A percentile compares a stretch with the other conserved stretches of the same genome.
phyloP scores from a whole-genome alignment of 2,329 filamentous ascomycete species.

The Coleophoma crateriformis region DNA sequence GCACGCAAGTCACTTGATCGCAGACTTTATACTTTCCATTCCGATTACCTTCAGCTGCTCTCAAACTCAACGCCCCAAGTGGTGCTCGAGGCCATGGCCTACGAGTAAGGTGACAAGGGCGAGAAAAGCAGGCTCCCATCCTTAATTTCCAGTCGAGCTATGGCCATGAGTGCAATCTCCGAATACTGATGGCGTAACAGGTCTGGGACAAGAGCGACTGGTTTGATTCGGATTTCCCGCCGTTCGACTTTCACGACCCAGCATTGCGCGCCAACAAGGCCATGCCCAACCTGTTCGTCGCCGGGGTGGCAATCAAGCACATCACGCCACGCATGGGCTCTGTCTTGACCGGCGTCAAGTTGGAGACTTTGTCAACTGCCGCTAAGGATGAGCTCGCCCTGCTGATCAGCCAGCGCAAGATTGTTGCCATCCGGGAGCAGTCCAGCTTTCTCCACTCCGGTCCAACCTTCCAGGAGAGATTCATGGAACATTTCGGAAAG shows the following conservation, averaged over 20 bases:
- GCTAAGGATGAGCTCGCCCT: slow-evolving; percentile 37
- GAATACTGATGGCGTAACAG: not conserved
- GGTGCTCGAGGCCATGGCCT: no score
- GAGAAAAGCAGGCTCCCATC: no score
- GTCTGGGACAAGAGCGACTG: slow-evolving; percentile 36
- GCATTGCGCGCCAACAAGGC: slow-evolving; percentile 52
- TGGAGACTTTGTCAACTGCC: slow-evolving; percentile 28
- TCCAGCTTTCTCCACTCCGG: slow-evolving; percentile 46
- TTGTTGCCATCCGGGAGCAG: slow-evolving; percentile 43
- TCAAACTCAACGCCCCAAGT: no score
- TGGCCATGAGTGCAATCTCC: no score
- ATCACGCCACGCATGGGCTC: slow-evolving; percentile 39
- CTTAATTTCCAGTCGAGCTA: no score
- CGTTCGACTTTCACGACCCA: slow-evolving; percentile 38
- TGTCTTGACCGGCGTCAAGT: slow-evolving; percentile 32
- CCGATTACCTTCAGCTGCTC: not conserved
- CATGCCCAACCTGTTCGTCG: slow-evolving; percentile 53
- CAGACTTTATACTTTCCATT: not conserved
- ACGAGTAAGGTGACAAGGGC: no score
- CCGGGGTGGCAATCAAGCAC: slow-evolving; percentile 55
- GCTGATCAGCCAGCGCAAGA: slow-evolving; percentile 33
- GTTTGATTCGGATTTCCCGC: slow-evolving; percentile 34
- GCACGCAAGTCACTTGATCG: not conserved
- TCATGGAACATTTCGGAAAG: slow-evolving; percentile 59
- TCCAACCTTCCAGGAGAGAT: slow-evolving; percentile 54